Conservation (phyloP, 768 basidiomycete genomes). For the Trametes cubensis region DNA sequence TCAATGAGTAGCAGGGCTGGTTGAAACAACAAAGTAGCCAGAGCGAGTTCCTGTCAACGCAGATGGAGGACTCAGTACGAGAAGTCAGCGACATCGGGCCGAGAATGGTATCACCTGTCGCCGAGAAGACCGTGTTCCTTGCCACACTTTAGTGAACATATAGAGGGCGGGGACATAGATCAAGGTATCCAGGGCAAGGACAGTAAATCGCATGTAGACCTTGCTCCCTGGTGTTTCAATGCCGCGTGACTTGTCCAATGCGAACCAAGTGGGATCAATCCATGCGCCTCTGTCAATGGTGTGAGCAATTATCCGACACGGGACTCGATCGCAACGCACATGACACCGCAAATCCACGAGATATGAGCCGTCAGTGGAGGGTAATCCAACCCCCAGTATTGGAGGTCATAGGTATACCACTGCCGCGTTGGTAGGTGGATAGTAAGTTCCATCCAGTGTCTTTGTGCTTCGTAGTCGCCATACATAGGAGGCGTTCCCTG, state of each 20-base stretch:
- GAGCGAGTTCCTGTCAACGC: slow-evolving; percentile 55
- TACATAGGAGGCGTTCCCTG: slow-evolving; percentile 76
- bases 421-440: slow-evolving; percentile 68
- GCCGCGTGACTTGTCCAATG: slow-evolving; percentile 68
- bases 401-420: slow-evolving; percentile 90
- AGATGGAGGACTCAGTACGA: neutral
- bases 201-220: slow-evolving; percentile 80
- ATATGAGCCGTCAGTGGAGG: slow-evolving; percentile 91
- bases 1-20: slow-evolving; percentile 86
- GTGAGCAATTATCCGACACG: neutral
- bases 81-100: neutral
- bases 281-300: slow-evolving; percentile 45
- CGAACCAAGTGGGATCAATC: slow-evolving; percentile 68
- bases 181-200: slow-evolving; percentile 66
- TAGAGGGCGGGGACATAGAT: slow-evolving; percentile 77
- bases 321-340: slow-evolving; percentile 49
- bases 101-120: slow-evolving; percentile 59
- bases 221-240: slow-evolving; percentile 68
- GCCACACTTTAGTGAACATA: slow-evolving; percentile 68
- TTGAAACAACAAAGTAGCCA: slow-evolving; percentile 76
- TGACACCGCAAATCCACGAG: slow-evolving; percentile 78
- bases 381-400: slow-evolving; percentile 96
- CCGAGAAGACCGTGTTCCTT: slow-evolving; percentile 67
- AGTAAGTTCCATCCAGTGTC: slow-evolving; percentile 95
- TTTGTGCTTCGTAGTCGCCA: slow-evolving; percentile 92